These are phyloP conservation scores for Lactarius trivialis DNA, from an alignment of 768 basidiomycete species.

Conservation along the genomic window DNA sequence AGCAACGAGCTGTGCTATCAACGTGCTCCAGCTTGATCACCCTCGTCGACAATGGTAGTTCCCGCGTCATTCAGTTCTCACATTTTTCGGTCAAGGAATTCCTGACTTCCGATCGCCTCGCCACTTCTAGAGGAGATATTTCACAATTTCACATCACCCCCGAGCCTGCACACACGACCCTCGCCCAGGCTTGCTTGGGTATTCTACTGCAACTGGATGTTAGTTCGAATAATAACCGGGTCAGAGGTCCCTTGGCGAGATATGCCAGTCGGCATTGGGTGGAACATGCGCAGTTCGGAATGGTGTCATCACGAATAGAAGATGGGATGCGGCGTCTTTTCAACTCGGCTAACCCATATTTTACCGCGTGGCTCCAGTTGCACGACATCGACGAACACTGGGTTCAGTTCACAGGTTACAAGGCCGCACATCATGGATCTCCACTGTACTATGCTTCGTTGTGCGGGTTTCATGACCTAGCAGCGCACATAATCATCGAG, in stretches of 20 bases:
- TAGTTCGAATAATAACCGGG: rapidly evolving
- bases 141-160: background rate
- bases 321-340: background rate
- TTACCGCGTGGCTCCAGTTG: background rate
- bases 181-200: background rate
- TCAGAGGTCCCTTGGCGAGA: background rate
- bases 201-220: background rate
- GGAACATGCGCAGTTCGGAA: background rate
- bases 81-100: background rate
- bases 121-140: background rate
- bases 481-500: background rate
- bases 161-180: background rate
- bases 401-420: background rate
- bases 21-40: background rate
- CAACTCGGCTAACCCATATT: background rate
- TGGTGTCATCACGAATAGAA: background rate
- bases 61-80: background rate
- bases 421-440: background rate
- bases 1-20: background rate
- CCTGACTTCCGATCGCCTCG: background rate
- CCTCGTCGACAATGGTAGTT: background rate
- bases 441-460: background rate
- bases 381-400: background rate
- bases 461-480: background rate
- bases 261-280: background rate